Evolutionary conservation across 805 yeast genomes (phyloP).

Genomic region (Schwanniomyces yamadae): DNA sequence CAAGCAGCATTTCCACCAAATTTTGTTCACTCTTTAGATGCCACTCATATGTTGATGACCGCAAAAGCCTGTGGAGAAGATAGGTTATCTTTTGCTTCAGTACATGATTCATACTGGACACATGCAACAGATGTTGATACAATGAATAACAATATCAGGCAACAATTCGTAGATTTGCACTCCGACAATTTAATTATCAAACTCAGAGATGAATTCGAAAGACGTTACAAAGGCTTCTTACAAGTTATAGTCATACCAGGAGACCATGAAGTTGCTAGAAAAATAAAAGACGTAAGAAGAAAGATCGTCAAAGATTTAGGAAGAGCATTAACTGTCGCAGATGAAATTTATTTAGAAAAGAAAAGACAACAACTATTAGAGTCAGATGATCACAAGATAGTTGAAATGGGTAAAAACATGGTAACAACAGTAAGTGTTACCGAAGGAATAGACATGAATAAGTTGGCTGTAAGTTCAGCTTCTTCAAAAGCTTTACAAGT

Average conservation of each 20-base stretch:
- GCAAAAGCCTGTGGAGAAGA: constrained; percentile 71
- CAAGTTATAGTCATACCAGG: constrained; percentile 57
- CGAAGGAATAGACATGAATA: constrained; percentile 28
- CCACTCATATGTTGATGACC: constrained; percentile 92
- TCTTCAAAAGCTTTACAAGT: constrained; percentile 37
- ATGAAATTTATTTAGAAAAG: constrained; percentile 72
- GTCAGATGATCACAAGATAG: constrained; percentile 51
- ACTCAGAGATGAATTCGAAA: constrained; percentile 75
- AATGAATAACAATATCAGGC: constrained; percentile 71
- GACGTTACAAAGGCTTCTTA: constrained; percentile 71
- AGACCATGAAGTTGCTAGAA: constrained; percentile 48
- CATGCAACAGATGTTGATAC: constrained; percentile 80
- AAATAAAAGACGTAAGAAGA: constrained; percentile 49
- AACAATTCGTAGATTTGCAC: constrained; percentile 77
- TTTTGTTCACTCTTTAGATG: constrained; percentile 91
- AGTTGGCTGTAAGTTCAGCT: constrained; percentile 20
- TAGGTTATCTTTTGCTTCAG: constrained; percentile 82
- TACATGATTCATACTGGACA: constrained; percentile 98
- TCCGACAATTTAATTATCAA: constrained; percentile 67
- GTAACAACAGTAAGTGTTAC: constrained; percentile 69
- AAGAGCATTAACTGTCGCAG: constrained; percentile 59
- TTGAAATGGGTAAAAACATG: constrained; percentile 51
- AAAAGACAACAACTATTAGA: constrained; percentile 55
- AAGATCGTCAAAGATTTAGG: constrained; percentile 50
- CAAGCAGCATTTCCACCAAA: constrained; percentile 94